Conservation (phyloP, 1,139 yeast genomes). For the Blastobotrys buckinghamii region DNA sequence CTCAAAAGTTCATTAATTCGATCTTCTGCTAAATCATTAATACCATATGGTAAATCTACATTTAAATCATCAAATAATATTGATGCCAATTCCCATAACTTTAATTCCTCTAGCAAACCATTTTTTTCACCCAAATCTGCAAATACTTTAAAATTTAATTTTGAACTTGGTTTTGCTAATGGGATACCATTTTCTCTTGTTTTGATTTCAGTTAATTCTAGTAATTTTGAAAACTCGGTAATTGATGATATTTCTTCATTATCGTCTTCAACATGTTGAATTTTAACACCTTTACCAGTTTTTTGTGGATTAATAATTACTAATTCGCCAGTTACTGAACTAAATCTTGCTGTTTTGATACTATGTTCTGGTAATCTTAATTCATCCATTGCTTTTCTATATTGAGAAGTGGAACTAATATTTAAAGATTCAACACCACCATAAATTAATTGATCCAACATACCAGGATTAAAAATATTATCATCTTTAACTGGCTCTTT, state of each 20-base stretch:
- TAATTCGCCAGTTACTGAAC: conserved; percentile 16
- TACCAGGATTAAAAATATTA: conserved; percentile 26
- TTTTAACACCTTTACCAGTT: background rate
- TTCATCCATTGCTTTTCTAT: conserved; percentile 21
- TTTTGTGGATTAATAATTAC: conserved; percentile 5
- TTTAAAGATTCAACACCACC: conserved; percentile 35
- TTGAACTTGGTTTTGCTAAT: conserved; percentile 15
- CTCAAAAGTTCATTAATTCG: conserved; percentile 39
- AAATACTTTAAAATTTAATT: conserved; percentile 18
- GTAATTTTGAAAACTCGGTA: conserved; percentile 8
- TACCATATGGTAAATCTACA: conserved; percentile 15
- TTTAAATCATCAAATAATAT: conserved; percentile 48
- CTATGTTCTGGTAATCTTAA: conserved; percentile 21
- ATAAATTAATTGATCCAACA: conserved; percentile 50
- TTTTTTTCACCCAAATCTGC: conserved; percentile 3
- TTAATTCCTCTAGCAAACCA: conserved; percentile 12
- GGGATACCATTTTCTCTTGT: conserved; percentile 19
- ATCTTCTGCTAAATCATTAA: conserved; percentile 27
- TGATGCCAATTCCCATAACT: conserved; percentile 48
- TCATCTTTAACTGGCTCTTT: background rate
- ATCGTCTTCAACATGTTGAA: background rate
- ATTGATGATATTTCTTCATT: background rate
- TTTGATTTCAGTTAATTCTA: conserved; percentile 9
- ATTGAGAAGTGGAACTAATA: conserved; percentile 18
- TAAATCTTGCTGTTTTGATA: conserved; percentile 21